Base-by-base conservation (phyloP, 108 stramenopile genomes). In the Cyclotella distinguenda region DNA sequence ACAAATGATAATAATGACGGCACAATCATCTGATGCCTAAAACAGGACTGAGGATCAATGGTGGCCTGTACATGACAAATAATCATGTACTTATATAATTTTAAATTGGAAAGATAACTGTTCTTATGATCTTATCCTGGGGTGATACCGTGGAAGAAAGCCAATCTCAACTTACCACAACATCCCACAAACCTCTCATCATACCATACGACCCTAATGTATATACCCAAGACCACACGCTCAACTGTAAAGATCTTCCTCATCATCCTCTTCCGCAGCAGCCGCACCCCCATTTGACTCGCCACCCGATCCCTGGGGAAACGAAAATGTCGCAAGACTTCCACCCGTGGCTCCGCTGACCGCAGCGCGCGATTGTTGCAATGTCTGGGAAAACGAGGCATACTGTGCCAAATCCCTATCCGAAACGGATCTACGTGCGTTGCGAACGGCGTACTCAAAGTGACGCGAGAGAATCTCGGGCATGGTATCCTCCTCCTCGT, bases 331-430 rank as follows among this genome's bases (percentile, higher is more conserved):
- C 8, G 90, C 84, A 63, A 95, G 73, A 70, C 90, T 86, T 33
- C 94, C 94, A 30, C 94, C 94, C 27, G 84, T 81, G 18, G 94
- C 80, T 46, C 94, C 94, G 23, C 84, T 81, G 38, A 95, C 88
- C 50, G 92, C 86, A 11, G 97, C 92, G 44, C 97, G 80, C n/a
- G 87, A 87, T 67, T 96, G 97, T 74, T 90, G 88, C 74, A 98
- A 81, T 19, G 93, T 95, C 85, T 90, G 84, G n/a, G 97, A 96
- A 73, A 99, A 99, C 45, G 95, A 94, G 7, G 99, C 97, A 79
- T 99, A 99, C 74, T 99, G 97, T 26, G 93, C 93, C 54, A 99
- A 82, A 79, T 99, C 99, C 25, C 95, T 75, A 72, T 99, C 99
- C 2, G 91, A 93, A 0, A 99, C 97, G 27, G 96, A 97, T 40